These are phyloP conservation scores for Lentinus brumalis DNA, from an alignment of 768 basidiomycete species.

Conservation along the genomic window DNA sequence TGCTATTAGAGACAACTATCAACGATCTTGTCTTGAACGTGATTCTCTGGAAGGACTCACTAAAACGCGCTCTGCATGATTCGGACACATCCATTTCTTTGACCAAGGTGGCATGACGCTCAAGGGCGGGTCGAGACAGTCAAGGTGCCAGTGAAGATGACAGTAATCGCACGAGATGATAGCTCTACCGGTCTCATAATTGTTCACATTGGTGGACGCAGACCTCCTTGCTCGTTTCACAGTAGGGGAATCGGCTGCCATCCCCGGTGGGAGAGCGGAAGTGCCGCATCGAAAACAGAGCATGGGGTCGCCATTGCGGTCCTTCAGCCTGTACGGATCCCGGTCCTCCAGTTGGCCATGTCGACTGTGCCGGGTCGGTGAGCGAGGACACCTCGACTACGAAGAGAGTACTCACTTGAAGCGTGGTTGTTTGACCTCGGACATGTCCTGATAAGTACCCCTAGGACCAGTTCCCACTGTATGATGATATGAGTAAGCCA, in stretches of 20 bases:
- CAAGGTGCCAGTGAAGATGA: constrained; percentile 92
- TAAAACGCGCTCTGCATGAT: constrained; percentile 85
- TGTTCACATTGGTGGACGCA: constrained; percentile 34
- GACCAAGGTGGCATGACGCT: constrained; percentile 80
- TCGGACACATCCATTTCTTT: constrained; percentile 99
- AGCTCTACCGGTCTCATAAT: constrained; percentile 62
- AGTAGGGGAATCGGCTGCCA: constrained; percentile 54
- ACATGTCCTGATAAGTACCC: constrained; percentile 83
- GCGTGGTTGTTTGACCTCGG: constrained; percentile 74
- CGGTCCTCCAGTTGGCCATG: constrained; percentile 90
- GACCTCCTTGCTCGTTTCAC: constrained; percentile 57
- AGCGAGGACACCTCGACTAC: not conserved
- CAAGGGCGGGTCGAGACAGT: constrained; percentile 92
- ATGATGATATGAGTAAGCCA: constrained; percentile 3
- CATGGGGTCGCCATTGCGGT: constrained; percentile 80
- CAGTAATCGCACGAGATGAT: constrained; percentile 97
- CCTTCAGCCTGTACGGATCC: constrained; percentile 84
- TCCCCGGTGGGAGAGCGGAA: constrained; percentile 65
- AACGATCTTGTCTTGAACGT: constrained; percentile 7
- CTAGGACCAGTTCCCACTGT: constrained; percentile 77
- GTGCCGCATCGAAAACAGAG: constrained; percentile 89
- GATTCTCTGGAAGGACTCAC: constrained; percentile 48
- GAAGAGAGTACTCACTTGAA: constrained; percentile 63
- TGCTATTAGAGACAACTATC: constrained; percentile 48
- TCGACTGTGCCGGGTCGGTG: constrained; percentile 49